Base-by-base conservation (phyloP, 2,329 filamentous ascomycete genomes). In the Hymenoscyphus albidus region DNA sequence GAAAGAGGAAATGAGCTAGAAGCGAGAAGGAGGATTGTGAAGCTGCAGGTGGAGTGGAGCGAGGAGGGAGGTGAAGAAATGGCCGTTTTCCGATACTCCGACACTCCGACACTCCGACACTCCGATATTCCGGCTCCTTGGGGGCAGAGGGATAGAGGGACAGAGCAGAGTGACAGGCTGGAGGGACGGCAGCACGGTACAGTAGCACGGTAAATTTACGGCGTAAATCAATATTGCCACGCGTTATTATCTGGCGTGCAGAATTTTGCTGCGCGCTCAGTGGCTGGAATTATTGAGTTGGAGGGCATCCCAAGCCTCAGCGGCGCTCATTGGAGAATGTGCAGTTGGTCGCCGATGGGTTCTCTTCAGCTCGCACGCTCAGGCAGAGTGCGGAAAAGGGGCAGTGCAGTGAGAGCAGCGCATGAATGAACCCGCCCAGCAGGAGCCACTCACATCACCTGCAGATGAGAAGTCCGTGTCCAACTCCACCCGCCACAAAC, bases 341-440 rank as follows among this genome's bases (percentile, higher is more conserved):
- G 22, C 22, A 22, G 22, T 22, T 22, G 22, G 22, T 22, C 22
- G 22, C 22, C 22, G 22, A 22, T 22, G 22, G 22, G 40, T 16
- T 5, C 12, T 44, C 5, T 18, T 51, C 44, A 51, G 44, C 44
- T 51, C 44, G 44, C 18, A 51, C 44, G n/a, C 16, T 12, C 48
- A 6, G 16, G 32, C 48, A 48, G 56, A 35, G 31, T 22, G 55
- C 27, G 39, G 16, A n/a, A 44, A 31, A 38, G 61, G 39, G 61
- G 61, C 61, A 51, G 61, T 62, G 61, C 61, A 62, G 40, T 56
- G 59, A 58, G 61, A 18, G 18, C 12, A 57, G 58, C 55, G 56
- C 61, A 55, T 63, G 48, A 62, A 62, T 62, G 61, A 62, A 22
- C 61, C 61, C 32, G 51, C 58, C 38, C 18, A 59, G n/a, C 6